Conservation (phyloP, 192 early-diverging fungal species). For the Umbelopsis vinacea region DNA sequence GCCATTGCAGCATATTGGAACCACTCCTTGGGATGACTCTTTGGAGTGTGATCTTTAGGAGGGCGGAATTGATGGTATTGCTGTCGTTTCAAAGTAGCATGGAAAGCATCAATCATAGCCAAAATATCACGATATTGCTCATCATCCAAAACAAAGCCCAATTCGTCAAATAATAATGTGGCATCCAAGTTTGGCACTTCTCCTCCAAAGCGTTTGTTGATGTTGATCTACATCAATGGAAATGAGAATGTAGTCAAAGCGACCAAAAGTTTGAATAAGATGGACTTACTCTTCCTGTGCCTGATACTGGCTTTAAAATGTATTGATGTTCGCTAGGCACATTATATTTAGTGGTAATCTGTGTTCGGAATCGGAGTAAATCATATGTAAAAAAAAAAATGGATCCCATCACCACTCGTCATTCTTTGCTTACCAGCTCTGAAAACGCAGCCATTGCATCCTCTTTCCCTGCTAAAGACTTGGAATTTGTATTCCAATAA, state of each 20-base stretch:
- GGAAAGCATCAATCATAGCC: conserved; percentile 81
- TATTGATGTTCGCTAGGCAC: conserved; percentile 74
- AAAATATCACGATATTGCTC: conserved; percentile 86
- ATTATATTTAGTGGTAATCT: conserved; percentile 66
- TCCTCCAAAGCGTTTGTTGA: conserved; percentile 71
- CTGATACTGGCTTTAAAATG: conserved; percentile 91
- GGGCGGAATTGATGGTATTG: conserved; percentile 88
- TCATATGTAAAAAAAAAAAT: too few species aligned
- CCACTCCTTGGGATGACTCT: conserved; percentile 84
- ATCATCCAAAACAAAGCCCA: conserved; percentile 90
- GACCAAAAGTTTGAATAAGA: neutral
- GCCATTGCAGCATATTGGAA: conserved; percentile 76
- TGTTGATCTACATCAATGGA: conserved; percentile 51
- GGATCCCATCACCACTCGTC: too few species aligned
- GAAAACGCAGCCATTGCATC: conserved; percentile 54
- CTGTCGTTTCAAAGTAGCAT: conserved; percentile 77
- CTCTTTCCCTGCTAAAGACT: conserved; percentile 59
- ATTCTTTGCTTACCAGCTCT: conserved; percentile 42
- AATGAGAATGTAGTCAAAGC: neutral
- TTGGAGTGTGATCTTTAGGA: conserved; percentile 78
- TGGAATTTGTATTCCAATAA: conserved; percentile 88
- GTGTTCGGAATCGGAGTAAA: neutral
- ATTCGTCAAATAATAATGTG: conserved; percentile 85
- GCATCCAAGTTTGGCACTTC: conserved; percentile 62
- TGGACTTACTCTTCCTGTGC: conserved; percentile 69